A percentile compares a stretch with the other conserved stretches of the same genome.
phyloP scores from a whole-genome alignment of 345 rosid genomes.

The Sonneratia caseolaris region DNA sequence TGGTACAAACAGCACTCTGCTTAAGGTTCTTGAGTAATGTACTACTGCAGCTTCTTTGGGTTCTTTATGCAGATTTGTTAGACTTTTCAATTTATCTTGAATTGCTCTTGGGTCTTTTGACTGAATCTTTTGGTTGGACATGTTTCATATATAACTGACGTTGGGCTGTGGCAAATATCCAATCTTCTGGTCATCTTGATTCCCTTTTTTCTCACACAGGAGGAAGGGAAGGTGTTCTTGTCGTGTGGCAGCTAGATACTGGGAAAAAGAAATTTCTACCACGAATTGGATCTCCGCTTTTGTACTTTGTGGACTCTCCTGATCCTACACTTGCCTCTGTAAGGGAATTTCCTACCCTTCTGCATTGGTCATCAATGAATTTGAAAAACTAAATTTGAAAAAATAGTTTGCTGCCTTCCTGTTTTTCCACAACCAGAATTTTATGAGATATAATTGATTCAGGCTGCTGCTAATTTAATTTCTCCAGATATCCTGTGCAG shows the following conservation, averaged over 20 bases:
- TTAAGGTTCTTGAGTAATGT: background rate
- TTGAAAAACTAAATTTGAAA: background rate
- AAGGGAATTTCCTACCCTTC: slow-evolving; percentile 18
- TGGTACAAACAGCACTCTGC: background rate
- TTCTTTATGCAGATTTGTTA: background rate
- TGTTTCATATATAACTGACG: background rate
- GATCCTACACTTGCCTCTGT: slow-evolving; percentile 86
- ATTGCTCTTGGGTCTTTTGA: background rate
- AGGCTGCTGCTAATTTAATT: slow-evolving; percentile 17
- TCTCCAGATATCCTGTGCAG: slow-evolving; percentile 86
- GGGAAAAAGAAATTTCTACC: slow-evolving; percentile 95
- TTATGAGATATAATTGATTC: background rate
- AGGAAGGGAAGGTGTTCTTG: slow-evolving; percentile 96
- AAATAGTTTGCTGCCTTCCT: background rate
- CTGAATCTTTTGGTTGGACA: background rate
- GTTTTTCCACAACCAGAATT: background rate
- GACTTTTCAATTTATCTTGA: background rate
- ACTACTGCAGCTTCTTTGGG: background rate
- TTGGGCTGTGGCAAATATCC: background rate
- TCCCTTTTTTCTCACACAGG: slow-evolving; percentile 29
- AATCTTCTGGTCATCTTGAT: background rate
- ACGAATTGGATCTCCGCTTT: slow-evolving; percentile 83
- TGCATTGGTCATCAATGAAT: background rate
- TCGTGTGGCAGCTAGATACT: slow-evolving; percentile 92
- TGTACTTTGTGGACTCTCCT: slow-evolving; percentile 58